Evolutionary conservation across 768 basidiomycete species (phyloP).

Genomic region (Panellus pusillus): DNA sequence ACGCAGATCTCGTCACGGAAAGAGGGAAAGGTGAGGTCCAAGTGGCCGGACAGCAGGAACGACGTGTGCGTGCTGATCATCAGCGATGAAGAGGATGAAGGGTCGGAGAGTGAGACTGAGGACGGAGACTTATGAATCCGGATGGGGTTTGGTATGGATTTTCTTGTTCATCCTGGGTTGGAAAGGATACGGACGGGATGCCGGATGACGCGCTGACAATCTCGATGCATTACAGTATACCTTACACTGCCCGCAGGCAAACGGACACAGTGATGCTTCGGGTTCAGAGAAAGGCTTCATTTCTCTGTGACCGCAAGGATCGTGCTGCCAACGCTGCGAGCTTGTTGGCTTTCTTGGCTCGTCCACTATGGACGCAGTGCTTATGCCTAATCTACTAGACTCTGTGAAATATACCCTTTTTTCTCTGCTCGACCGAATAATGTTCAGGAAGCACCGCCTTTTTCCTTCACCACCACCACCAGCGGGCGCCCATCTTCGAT

Average conservation of each 20-base stretch:
- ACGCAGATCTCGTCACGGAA: not conserved
- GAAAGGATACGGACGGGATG: too few species aligned
- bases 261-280: not conserved
- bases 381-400: constrained; percentile 5
- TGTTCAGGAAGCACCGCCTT: too few species aligned
- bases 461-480: constrained; percentile 56
- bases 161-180: not conserved
- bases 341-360: constrained; percentile 4
- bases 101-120: constrained; percentile 22
- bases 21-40: constrained; percentile 23
- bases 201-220: not conserved
- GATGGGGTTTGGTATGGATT: constrained; percentile 3
- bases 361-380: constrained; percentile 15
- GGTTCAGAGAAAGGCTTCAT: constrained; percentile 17
- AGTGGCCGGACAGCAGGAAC: constrained; percentile 48
- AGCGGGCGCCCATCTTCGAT: constrained; percentile 28
- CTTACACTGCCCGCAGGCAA: not conserved
- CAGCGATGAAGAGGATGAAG: constrained; percentile 51
- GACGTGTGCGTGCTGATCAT: constrained; percentile 46
- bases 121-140: not conserved
- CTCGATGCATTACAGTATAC: constrained; percentile 7
- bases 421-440: too few species aligned
- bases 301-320: constrained; percentile 20
- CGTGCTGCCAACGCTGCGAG: constrained; percentile 6
- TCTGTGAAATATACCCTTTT: constrained; percentile 7